phyloP scores from a whole-genome alignment of 139 green algal genomes.

The Astrephomene gubernaculifera region DNA sequence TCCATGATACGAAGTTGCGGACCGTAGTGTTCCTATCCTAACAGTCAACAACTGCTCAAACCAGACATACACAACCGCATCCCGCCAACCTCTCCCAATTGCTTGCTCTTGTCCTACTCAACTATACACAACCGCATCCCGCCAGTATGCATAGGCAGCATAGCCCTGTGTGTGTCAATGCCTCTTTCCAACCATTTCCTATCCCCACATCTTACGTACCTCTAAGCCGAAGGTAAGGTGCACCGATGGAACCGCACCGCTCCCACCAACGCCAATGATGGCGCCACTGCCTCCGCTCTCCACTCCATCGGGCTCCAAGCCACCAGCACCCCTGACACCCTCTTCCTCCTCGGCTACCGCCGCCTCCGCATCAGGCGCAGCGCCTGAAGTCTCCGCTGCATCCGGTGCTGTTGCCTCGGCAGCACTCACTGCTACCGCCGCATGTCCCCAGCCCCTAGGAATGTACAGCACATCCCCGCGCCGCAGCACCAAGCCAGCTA shows the following conservation, averaged over 20 bases:
- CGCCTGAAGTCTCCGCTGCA: background rate
- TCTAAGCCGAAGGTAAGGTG: slow-evolving; percentile 32
- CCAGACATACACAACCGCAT: too few relatives aligned
- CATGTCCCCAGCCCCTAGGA: slow-evolving; percentile 33
- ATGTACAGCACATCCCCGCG: slow-evolving; percentile 52
- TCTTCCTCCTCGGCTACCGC: background rate
- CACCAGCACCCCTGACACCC: background rate
- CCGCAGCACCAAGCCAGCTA: slow-evolving; percentile 16
- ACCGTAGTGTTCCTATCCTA: too few relatives aligned
- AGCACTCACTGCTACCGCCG: slow-evolving; percentile 10
- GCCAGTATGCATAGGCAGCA: too few relatives aligned
- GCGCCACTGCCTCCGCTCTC: background rate
- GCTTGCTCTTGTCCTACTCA: too few relatives aligned
- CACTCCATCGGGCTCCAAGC: background rate
- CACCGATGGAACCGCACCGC: background rate
- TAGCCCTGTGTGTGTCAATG: too few relatives aligned
- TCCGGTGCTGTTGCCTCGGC: background rate
- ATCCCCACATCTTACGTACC: background rate
- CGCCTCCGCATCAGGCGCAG: background rate
- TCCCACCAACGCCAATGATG: background rate
- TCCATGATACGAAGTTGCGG: too few relatives aligned
- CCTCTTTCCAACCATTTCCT: too few relatives aligned
- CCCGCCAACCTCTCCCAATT: too few relatives aligned
- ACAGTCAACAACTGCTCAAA: too few relatives aligned
- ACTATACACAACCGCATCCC: too few relatives aligned